Conservation (phyloP, 106 monocot genomes). For the Dendrobium officinale region DNA sequence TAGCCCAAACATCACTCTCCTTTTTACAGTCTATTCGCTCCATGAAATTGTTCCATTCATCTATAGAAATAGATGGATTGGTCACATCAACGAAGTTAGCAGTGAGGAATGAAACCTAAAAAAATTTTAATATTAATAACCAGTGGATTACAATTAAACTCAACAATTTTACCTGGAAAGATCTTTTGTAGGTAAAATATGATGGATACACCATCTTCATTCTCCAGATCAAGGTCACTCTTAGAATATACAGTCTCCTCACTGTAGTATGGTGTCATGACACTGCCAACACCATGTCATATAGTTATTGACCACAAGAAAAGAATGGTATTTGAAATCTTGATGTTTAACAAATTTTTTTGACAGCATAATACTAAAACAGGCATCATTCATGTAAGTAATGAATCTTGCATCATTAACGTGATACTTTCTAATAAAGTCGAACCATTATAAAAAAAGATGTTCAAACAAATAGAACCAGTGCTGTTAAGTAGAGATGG, state of each 20-base stretch:
- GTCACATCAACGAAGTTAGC: not conserved
- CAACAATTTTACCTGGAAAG: slow-evolving; percentile 63
- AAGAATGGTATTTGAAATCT: not conserved
- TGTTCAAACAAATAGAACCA: too few species aligned
- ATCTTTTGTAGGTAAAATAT: slow-evolving; percentile 98
- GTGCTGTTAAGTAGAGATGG: too few species aligned
- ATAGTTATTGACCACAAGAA: not conserved
- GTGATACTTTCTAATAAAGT: too few species aligned
- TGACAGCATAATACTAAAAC: too few species aligned
- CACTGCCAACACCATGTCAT: slow-evolving; percentile 40
- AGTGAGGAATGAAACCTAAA: not conserved
- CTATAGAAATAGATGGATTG: slow-evolving; percentile 21
- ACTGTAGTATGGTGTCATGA: slow-evolving; percentile 96
- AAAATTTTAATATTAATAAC: not conserved
- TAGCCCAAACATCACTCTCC: slow-evolving; percentile 81
- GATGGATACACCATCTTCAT: slow-evolving; percentile 99
- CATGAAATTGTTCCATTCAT: slow-evolving; percentile 99
- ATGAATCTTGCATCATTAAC: too few species aligned
- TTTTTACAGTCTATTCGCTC: slow-evolving; percentile 87
- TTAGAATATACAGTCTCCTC: slow-evolving; percentile 96
- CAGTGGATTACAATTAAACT: not conserved
- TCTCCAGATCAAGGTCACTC: slow-evolving; percentile 94
- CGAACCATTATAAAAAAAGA: too few species aligned
- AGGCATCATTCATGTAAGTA: too few species aligned
- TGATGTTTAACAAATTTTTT: not conserved